These are phyloP conservation scores for Dacryopinax spathularia DNA, from an alignment of 768 basidiomycete species.

Conservation along the genomic window DNA sequence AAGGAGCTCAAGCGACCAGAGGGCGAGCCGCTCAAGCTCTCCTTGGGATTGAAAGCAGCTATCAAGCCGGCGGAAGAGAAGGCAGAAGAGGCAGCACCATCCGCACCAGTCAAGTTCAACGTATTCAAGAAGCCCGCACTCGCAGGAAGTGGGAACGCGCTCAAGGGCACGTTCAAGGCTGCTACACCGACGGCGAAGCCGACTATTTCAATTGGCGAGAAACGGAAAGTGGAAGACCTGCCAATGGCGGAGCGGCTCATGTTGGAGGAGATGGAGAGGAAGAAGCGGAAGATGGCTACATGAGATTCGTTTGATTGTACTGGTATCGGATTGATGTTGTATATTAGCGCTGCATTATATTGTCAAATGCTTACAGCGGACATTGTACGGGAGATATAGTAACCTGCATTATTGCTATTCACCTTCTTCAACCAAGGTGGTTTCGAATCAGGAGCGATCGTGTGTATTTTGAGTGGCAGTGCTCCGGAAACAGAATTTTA, in stretches of 20 bases:
- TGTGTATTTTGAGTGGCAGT: constrained; percentile 2
- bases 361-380: too few relatives aligned
- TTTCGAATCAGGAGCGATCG: too few relatives aligned
- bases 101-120: constrained; percentile 43
- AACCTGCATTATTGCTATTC: too few relatives aligned
- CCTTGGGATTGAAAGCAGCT: constrained; percentile 42
- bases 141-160: constrained; percentile 34
- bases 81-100: constrained; percentile 21
- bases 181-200: constrained; percentile 22
- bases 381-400: too few relatives aligned
- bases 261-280: constrained; percentile 80
- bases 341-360: too few relatives aligned
- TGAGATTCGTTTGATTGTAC: neutral
- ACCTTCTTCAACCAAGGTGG: too few relatives aligned
- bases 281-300: constrained; percentile 53
- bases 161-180: constrained; percentile 55
- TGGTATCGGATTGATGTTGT: too few relatives aligned
- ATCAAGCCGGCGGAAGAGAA: constrained; percentile 11
- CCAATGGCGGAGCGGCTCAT: constrained; percentile 76
- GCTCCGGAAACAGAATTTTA: neutral
- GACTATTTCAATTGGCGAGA: constrained; percentile 17
- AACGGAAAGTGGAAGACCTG: constrained; percentile 38
- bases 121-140: constrained; percentile 31
- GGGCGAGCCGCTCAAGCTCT: constrained; percentile 53
- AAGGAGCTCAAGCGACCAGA: constrained; percentile 53